Evolutionary conservation across 2,329 filamentous ascomycete species (phyloP).

Genomic region (Plectosphaerella plurivora): DNA sequence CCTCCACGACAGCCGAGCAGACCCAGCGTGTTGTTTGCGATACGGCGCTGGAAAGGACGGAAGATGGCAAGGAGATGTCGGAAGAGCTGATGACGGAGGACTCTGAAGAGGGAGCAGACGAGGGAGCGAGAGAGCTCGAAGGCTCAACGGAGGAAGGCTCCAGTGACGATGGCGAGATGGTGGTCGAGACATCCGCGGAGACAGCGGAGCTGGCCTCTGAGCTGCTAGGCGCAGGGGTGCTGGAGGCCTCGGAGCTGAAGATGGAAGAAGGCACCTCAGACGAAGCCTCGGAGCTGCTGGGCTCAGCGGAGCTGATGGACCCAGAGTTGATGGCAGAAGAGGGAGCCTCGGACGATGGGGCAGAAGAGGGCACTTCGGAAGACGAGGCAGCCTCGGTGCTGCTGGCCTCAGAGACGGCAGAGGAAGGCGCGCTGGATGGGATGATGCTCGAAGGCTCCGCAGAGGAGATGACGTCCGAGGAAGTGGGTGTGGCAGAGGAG

Average conservation of each 20-base stretch:
- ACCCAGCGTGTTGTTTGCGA: background rate
- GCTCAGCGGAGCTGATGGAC: slow-evolving; percentile 1
- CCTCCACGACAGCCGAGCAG: background rate
- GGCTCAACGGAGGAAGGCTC: background rate
- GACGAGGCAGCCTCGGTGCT: slow-evolving; percentile 4
- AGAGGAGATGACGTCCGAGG: background rate
- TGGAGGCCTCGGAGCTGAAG: background rate
- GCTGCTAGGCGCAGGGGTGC: background rate
- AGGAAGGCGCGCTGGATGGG: background rate
- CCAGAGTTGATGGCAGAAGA: no score
- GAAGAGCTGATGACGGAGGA: slow-evolving; percentile 5
- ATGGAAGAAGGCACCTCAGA: no score
- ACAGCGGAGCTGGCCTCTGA: no score
- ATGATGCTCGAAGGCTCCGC: background rate
- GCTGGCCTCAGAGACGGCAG: background rate
- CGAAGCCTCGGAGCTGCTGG: background rate
- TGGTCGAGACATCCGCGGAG: background rate
- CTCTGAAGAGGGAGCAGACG: slow-evolving; percentile 4
- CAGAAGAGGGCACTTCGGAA: background rate
- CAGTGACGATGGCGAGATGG: background rate
- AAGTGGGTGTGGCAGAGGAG: background rate
- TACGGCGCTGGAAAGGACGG: background rate
- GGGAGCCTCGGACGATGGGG: background rate
- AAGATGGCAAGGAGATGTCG: background rate
- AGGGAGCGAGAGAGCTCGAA: background rate